phyloP scores from a whole-genome alignment of 148 eudicot genomes.

The Rhododendron williamsianum region DNA sequence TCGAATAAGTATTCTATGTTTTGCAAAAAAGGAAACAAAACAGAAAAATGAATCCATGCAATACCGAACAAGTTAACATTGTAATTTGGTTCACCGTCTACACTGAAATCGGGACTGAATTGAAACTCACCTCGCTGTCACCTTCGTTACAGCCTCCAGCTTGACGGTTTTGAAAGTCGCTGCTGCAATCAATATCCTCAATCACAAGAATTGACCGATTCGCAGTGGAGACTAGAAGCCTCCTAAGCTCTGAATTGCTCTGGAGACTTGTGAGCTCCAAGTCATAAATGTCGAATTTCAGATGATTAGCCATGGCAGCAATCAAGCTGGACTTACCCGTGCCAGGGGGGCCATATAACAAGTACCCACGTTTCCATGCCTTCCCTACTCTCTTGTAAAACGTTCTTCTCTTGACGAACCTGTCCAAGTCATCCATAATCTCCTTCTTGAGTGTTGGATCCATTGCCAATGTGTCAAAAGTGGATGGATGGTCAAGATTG shows the following conservation, averaged over 20 bases:
- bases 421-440: constrained; percentile 36
- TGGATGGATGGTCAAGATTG: constrained; percentile 47
- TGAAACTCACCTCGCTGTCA: constrained; percentile 2
- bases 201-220: too few relatives aligned
- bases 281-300: constrained; percentile 48
- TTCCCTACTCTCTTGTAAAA: constrained; percentile 42
- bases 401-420: constrained; percentile 39
- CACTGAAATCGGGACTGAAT: neutral
- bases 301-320: constrained; percentile 56
- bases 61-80: neutral
- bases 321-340: constrained; percentile 64
- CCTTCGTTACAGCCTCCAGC: neutral
- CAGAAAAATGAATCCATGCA: neutral
- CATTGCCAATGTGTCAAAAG: constrained; percentile 50
- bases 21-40: neutral
- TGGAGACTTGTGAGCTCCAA: constrained; percentile 33
- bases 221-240: constrained; percentile 22
- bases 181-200: constrained; percentile 34
- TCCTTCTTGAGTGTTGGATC: constrained; percentile 28
- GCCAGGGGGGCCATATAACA: constrained; percentile 56
- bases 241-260: constrained; percentile 33
- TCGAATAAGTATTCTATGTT: neutral
- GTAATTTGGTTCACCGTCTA: neutral
- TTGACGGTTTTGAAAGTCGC: constrained; percentile 19
- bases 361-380: constrained; percentile 70